Evolutionary conservation across 257 asterid genomes (phyloP).

Genomic region (Ballota nigra): DNA sequence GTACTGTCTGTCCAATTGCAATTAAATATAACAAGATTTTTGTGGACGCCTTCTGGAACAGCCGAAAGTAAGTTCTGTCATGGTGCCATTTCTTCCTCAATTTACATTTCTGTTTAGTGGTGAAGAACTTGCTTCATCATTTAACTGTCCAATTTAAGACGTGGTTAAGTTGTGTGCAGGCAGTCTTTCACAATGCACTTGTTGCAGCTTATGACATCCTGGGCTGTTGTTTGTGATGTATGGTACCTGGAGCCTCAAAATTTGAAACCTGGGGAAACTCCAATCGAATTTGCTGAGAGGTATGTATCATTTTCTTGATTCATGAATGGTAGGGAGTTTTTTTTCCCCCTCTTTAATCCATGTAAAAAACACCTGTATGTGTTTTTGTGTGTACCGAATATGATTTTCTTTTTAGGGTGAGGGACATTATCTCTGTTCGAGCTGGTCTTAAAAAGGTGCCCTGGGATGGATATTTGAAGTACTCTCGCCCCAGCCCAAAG

Average conservation of each 20-base stretch:
- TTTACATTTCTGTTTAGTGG: not conserved
- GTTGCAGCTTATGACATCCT: conserved; percentile 97
- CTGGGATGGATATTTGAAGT: conserved; percentile 68
- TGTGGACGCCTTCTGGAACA: conserved; percentile 99
- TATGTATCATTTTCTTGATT: conserved; percentile 13
- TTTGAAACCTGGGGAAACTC: conserved; percentile 80
- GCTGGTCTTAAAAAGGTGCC: conserved; percentile 54
- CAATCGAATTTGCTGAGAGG: conserved; percentile 99
- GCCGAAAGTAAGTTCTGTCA: conserved; percentile 46
- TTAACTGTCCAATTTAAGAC: not conserved
- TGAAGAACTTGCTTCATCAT: not conserved
- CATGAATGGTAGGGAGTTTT: not conserved
- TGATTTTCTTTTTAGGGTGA: conserved; percentile 59
- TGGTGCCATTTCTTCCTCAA: conserved; percentile 3
- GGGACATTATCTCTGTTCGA: conserved; percentile 89
- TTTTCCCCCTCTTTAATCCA: no score
- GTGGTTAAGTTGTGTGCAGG: conserved; percentile 41
- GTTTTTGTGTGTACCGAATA: not conserved
- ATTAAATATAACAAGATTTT: conserved; percentile 96
- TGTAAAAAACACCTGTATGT: no score
- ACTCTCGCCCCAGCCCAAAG: conserved; percentile 96
- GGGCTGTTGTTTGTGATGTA: conserved; percentile 99
- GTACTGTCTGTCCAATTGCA: conserved; percentile 97
- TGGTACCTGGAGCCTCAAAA: conserved; percentile 98
- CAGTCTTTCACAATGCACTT: conserved; percentile 92